Conservation (phyloP, 2,329 filamentous ascomycete genomes). For the Tolypocladium pustulatum region DNA sequence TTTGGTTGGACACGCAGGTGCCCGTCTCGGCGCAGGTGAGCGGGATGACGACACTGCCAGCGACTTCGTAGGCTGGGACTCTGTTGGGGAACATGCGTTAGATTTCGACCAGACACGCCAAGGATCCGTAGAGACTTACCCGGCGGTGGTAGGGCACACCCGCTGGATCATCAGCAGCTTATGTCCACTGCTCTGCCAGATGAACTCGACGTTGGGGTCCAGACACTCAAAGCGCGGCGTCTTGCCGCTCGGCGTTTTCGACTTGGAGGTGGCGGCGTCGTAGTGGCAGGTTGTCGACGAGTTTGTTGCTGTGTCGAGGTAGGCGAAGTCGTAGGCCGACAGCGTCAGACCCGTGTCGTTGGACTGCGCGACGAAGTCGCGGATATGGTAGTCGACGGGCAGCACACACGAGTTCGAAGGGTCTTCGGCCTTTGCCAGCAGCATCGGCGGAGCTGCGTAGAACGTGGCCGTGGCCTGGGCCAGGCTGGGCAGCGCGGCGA, state of each 20-base stretch:
- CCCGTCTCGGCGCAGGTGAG: constrained; percentile 3
- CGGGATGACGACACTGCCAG: constrained; percentile 15
- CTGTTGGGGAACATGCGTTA: background rate
- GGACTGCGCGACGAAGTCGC: constrained; percentile 23
- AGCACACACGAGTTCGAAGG: constrained; percentile 20
- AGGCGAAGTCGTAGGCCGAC: constrained; percentile 27
- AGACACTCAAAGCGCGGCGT: constrained; percentile 32
- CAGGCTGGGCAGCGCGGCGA: constrained; percentile 6
- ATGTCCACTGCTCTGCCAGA: constrained; percentile 20
- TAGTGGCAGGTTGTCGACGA: constrained; percentile 30
- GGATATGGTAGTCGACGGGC: constrained; percentile 27
- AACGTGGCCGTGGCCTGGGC: constrained; percentile 11
- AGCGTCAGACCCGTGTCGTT: constrained; percentile 22
- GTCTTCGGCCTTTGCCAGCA: constrained; percentile 14
- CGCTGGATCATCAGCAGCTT: constrained; percentile 33
- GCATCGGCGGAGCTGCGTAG: constrained; percentile 15
- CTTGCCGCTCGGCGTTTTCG: constrained; percentile 18
- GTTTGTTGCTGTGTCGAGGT: constrained; percentile 26
- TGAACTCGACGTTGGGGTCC: constrained; percentile 29
- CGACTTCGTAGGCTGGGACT: constrained; percentile 14
- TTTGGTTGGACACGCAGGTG: background rate
- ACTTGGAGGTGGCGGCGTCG: constrained; percentile 28
- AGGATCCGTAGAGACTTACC: constrained; percentile 18
- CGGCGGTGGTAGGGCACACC: constrained; percentile 25
- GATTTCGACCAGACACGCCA: background rate